Conservation (phyloP, 139 green algal genomes). For the Yamagishiella unicocca region DNA sequence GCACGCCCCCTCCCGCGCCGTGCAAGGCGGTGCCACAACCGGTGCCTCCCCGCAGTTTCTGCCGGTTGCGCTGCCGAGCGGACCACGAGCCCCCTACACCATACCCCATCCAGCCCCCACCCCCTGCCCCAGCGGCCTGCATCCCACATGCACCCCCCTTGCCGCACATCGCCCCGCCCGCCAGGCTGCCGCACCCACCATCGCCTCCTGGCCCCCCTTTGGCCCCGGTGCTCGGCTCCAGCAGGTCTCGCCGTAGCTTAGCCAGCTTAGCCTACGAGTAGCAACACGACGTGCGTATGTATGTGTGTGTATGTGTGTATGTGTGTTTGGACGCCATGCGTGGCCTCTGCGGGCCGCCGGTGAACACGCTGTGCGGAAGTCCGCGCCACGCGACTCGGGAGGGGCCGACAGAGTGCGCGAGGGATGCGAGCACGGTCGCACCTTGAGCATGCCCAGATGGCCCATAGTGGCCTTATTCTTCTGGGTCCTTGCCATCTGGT, state of each 20-base stretch:
- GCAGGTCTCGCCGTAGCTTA: conserved; percentile 95
- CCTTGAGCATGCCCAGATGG: conserved; percentile 96
- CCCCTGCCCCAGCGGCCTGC: neutral
- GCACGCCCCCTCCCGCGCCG: too few relatives aligned
- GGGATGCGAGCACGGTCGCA: conserved; percentile 37
- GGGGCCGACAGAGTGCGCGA: too few relatives aligned
- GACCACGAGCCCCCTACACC: neutral
- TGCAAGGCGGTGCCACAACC: too few relatives aligned
- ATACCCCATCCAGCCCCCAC: neutral
- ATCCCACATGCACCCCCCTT: neutral
- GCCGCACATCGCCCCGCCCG: neutral
- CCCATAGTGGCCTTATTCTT: conserved; percentile 98
- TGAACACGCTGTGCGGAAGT: too few relatives aligned
- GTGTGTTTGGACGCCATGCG: too few relatives aligned
- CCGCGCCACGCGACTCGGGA: too few relatives aligned
- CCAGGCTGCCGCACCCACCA: conserved; percentile 41
- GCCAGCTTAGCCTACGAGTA: conserved; percentile 93
- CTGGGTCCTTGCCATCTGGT: conserved; percentile 98
- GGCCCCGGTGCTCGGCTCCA: conserved; percentile 80
- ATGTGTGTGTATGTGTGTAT: neutral
- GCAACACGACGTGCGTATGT: neutral
- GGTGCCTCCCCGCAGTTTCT: neutral
- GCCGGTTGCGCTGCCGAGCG: neutral
- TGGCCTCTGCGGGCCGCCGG: too few relatives aligned
- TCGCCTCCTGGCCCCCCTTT: conserved; percentile 86